Percentiles rank a stretch among this genome's conserved stretches.
phyloP scores from a whole-genome alignment of 2,329 filamentous ascomycete genomes.

The Ophiostoma sp. region DNA sequence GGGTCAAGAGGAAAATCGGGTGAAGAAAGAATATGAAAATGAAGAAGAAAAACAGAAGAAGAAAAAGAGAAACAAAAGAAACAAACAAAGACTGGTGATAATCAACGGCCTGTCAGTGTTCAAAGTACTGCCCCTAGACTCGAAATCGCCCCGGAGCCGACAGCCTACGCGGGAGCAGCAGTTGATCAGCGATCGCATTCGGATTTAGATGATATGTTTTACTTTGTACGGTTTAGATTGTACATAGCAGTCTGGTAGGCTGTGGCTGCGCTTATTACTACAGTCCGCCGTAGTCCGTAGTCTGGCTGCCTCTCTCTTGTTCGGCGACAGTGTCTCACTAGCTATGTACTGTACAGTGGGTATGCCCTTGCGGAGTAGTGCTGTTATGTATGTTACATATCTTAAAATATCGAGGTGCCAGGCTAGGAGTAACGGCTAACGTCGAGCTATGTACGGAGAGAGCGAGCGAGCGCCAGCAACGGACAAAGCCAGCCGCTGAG shows the following conservation, averaged over 20 bases:
- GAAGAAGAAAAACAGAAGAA: background rate
- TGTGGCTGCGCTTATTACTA: background rate
- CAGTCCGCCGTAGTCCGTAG: background rate
- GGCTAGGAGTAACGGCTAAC: background rate
- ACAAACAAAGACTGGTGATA: background rate
- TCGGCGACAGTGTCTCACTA: slow-evolving; percentile 8
- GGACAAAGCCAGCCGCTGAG: background rate
- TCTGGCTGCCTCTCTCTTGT: slow-evolving; percentile 1
- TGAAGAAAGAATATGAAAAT: too few species aligned
- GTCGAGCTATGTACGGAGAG: slow-evolving; percentile 4
- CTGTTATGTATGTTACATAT: too few species aligned
- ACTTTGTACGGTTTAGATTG: too few species aligned
- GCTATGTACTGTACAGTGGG: background rate
- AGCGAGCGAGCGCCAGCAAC: background rate
- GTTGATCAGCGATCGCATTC: background rate
- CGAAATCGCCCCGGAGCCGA: background rate
- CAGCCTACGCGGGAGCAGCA: background rate
- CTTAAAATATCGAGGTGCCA: background rate
- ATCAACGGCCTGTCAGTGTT: background rate
- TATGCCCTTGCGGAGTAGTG: background rate
- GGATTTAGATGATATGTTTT: background rate
- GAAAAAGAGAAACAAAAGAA: background rate
- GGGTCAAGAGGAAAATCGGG: too few species aligned
- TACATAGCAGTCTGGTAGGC: too few species aligned
- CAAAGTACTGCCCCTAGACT: background rate